Conservation (phyloP, 2,329 filamentous ascomycete species). For the Venturia effusa region DNA sequence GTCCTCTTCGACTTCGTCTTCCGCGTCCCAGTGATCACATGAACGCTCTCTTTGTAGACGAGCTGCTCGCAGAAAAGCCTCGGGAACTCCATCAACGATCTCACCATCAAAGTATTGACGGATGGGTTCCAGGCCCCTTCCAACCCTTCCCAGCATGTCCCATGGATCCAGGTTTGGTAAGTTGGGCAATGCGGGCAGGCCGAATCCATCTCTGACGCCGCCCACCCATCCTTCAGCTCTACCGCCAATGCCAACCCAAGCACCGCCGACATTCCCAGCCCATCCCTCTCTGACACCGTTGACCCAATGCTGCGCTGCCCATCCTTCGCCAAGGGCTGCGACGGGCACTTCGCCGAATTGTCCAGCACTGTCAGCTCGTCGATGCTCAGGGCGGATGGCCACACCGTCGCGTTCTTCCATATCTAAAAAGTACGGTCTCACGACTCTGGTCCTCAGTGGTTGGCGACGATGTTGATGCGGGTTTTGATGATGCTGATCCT, state of each 20-base stretch:
- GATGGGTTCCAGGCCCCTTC: conserved; percentile 19
- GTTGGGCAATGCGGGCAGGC: conserved; percentile 1
- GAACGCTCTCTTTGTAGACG: not conserved
- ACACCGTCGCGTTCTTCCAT: not conserved
- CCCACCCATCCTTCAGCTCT: not conserved
- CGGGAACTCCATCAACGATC: conserved; percentile 18
- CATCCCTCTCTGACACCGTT: not conserved
- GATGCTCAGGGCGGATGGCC: conserved; percentile 19
- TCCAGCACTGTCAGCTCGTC: conserved; percentile 25
- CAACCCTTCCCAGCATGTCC: conserved; percentile 20
- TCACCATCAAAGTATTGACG: conserved; percentile 22
- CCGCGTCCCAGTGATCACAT: not conserved
- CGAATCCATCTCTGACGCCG: conserved; percentile 15
- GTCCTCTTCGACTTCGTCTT: not conserved
- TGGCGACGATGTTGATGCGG: not conserved
- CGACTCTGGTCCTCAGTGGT: not conserved
- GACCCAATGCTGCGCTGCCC: conserved; percentile 19
- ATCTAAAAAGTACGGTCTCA: conserved; percentile 14
- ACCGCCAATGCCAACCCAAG: not conserved
- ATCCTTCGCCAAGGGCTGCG: conserved; percentile 34
- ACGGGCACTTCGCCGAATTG: conserved; percentile 37
- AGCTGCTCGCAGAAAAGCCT: not conserved
- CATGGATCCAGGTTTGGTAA: conserved; percentile 14
- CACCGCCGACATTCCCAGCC: conserved; percentile 1
- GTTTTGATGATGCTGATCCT: not conserved